These are phyloP conservation scores for Halophytophthora polymorphica DNA, from an alignment of 352 stramenopile genomes.

Conservation along the genomic window DNA sequence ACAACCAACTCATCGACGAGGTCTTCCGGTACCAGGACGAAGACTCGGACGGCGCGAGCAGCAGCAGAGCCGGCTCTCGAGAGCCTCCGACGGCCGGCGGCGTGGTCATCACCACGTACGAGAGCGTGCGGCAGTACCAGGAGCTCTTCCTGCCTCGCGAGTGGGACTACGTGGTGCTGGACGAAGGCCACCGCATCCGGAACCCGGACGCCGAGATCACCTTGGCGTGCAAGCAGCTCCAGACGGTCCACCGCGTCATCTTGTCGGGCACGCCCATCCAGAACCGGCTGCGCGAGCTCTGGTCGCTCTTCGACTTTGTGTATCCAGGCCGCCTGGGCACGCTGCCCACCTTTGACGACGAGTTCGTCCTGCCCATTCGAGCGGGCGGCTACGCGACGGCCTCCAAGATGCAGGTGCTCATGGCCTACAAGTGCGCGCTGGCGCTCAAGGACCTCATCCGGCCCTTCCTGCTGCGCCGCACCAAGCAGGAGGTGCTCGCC, in stretches of 20 bases:
- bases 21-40: slow-evolving; percentile 35
- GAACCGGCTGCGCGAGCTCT: slow-evolving; percentile 97
- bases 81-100: slow-evolving; percentile 50
- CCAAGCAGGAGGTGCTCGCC: slow-evolving; percentile 93
- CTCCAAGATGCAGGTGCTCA: slow-evolving; percentile 93
- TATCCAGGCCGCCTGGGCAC: slow-evolving; percentile 97
- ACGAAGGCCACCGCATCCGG: slow-evolving; percentile 98
- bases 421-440: slow-evolving; percentile 96
- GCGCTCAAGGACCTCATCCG: slow-evolving; percentile 96
- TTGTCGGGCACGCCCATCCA: slow-evolving; percentile 91
- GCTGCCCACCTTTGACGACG: slow-evolving; percentile 96
- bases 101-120: slow-evolving; percentile 96
- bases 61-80: too few species aligned
- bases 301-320: slow-evolving; percentile 99
- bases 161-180: slow-evolving; percentile 98
- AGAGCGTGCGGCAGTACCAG: slow-evolving; percentile 91
- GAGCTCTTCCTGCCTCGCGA: slow-evolving; percentile 87
- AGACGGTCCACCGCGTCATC: slow-evolving; percentile 90
- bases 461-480: slow-evolving; percentile 93
- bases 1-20: slow-evolving; percentile 63
- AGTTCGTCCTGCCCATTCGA: slow-evolving; percentile 97
- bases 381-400: slow-evolving; percentile 92
- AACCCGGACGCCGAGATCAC: slow-evolving; percentile 98
- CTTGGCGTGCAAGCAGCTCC: slow-evolving; percentile 91
- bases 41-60: slow-evolving; percentile 14